phyloP scores from a whole-genome alignment of 345 rosid genomes.

The Microthlaspi erraticum region DNA sequence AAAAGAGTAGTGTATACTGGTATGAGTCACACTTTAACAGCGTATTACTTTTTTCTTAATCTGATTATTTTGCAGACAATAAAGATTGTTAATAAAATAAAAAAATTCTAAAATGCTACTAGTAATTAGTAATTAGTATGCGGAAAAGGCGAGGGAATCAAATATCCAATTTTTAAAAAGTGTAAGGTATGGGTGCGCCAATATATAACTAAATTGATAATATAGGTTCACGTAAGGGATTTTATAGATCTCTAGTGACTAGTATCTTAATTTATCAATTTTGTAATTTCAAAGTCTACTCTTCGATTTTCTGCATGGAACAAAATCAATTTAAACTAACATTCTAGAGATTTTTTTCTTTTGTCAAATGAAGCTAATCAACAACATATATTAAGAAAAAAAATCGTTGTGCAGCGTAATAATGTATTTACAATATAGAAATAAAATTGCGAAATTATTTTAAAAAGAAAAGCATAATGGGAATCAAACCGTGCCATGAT shows the following conservation, averaged over 20 bases:
- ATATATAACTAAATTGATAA: conserved; percentile 14
- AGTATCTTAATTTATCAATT: background rate
- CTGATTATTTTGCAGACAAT: too few species aligned
- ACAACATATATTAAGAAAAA: too few species aligned
- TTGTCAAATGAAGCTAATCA: too few species aligned
- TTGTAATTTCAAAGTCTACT: conserved; percentile 19
- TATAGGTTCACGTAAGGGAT: conserved; percentile 7
- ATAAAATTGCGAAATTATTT: too few species aligned
- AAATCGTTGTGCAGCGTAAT: too few species aligned
- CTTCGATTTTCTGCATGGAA: background rate
- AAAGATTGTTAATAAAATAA: too few species aligned
- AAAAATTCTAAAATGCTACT: background rate
- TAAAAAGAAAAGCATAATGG: too few species aligned
- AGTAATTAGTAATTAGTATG: background rate
- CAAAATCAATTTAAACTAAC: conserved; percentile 2
- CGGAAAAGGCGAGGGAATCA: conserved; percentile 3
- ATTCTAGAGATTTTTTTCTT: background rate
- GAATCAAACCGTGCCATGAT: too few species aligned
- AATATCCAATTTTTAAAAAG: conserved; percentile 2
- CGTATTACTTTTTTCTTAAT: too few species aligned
- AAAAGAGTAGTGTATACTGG: too few species aligned
- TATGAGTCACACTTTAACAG: too few species aligned
- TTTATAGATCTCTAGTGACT: conserved; percentile 2
- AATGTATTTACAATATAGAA: too few species aligned
- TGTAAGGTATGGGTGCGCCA: conserved; percentile 13